phyloP scores from a whole-genome alignment of 1,139 yeast genomes.

The Ogataea hybrid region DNA sequence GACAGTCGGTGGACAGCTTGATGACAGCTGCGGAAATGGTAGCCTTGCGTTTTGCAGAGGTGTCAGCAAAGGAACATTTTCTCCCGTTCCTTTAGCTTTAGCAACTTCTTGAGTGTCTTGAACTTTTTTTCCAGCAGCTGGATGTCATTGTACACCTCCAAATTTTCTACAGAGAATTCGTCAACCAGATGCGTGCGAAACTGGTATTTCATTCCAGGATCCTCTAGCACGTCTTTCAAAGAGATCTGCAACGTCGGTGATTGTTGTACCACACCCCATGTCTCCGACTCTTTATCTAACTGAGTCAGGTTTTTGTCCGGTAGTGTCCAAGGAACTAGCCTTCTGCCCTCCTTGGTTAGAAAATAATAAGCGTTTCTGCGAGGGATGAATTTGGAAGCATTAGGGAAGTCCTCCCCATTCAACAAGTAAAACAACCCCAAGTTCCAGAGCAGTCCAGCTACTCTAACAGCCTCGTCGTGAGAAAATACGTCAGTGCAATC shows the following conservation, averaged over 20 bases:
- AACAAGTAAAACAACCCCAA: conserved; percentile 42
- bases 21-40: conserved; percentile 37
- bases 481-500: too few species aligned
- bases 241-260: conserved; percentile 18
- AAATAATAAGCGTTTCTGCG: conserved; percentile 24
- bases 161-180: conserved; percentile 72
- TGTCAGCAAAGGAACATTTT: conserved; percentile 9
- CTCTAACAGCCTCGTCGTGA: conserved; percentile 55
- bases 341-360: conserved; percentile 22
- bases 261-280: background rate
- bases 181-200: conserved; percentile 63
- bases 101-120: conserved; percentile 34
- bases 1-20: conserved; percentile 48
- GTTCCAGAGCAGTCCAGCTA: conserved; percentile 56
- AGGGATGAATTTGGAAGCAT: conserved; percentile 7
- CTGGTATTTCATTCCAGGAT: conserved; percentile 75
- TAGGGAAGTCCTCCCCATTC: conserved; percentile 14
- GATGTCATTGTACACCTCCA: conserved; percentile 68
- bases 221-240: conserved; percentile 53
- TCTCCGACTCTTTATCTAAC: conserved; percentile 8
- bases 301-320: background rate
- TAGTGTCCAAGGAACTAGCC: conserved; percentile 22
- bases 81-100: conserved; percentile 26
- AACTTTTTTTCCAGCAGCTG: conserved; percentile 41
- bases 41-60: conserved; percentile 18